Conservation (phyloP, 306 rosid species). For the Vachellia pachyceras region DNA sequence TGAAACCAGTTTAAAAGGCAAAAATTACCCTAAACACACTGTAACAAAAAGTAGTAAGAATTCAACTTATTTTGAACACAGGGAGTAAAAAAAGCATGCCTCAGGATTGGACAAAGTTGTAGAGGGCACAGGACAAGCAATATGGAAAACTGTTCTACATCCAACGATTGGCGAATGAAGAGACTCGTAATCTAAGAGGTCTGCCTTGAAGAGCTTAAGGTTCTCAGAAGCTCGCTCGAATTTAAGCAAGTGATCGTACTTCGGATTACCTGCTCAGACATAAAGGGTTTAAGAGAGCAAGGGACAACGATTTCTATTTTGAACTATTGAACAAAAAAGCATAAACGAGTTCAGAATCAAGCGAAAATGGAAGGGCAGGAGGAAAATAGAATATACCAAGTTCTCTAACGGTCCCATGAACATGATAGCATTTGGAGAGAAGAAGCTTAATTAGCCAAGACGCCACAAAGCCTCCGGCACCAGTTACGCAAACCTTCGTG, state of each 20-base stretch:
- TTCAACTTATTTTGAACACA: neutral
- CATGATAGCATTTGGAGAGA: too few relatives aligned
- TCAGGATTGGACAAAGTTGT: slow-evolving; percentile 38
- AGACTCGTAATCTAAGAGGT: slow-evolving; percentile 42
- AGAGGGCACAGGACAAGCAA: slow-evolving; percentile 61
- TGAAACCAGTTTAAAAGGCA: neutral
- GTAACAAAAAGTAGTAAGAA: neutral
- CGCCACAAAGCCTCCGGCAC: too few relatives aligned
- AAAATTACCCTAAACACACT: neutral
- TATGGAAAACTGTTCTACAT: slow-evolving; percentile 57
- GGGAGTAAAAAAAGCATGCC: slow-evolving; percentile 23
- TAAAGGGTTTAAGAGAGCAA: neutral
- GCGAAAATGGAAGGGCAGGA: too few relatives aligned
- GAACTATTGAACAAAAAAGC: too few relatives aligned
- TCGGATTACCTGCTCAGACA: slow-evolving; percentile 40
- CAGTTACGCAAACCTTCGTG: too few relatives aligned
- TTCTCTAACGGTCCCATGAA: too few relatives aligned
- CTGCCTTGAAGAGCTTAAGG: slow-evolving; percentile 52
- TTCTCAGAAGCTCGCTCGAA: slow-evolving; percentile 50
- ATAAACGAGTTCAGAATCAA: too few relatives aligned
- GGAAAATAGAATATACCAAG: too few relatives aligned
- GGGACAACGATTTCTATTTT: too few relatives aligned
- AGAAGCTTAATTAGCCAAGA: too few relatives aligned
- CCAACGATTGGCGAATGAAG: slow-evolving; percentile 46
- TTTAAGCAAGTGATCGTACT: slow-evolving; percentile 44